A percentile compares a stretch with the other conserved stretches of the same genome.
These are phyloP conservation scores for Musa troglodytarum DNA, from an alignment of 176 grass and related monocot genomes.

Conservation along the genomic window DNA sequence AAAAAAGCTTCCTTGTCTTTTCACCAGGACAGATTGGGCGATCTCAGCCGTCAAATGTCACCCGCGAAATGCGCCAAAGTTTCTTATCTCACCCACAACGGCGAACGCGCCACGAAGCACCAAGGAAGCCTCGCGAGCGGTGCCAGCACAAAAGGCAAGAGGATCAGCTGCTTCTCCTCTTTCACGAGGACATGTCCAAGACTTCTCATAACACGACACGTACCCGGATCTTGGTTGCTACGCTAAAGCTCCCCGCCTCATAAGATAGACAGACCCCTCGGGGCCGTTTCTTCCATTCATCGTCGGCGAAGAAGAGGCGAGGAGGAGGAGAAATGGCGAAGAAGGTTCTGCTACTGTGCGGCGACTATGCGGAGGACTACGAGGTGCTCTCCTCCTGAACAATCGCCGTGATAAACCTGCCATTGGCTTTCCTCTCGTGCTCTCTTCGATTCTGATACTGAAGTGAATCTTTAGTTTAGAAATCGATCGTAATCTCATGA, in stretches of 20 bases:
- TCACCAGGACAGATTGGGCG: neutral
- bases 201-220: neutral
- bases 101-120: neutral
- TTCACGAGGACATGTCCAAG: neutral
- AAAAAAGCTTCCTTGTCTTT: too few relatives aligned
- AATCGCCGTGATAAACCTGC: neutral
- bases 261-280: too few relatives aligned
- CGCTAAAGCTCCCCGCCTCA: neutral
- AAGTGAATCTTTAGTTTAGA: neutral
- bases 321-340: slow-evolving; percentile 44
- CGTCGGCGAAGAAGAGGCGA: neutral
- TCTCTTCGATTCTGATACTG: neutral
- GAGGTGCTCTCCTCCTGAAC: slow-evolving; percentile 32
- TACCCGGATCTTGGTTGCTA: neutral
- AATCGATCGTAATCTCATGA: slow-evolving; percentile 5
- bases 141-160: neutral
- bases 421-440: neutral
- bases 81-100: neutral
- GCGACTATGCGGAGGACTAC: slow-evolving; percentile 89
- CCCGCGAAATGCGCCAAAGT: neutral
- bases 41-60: neutral
- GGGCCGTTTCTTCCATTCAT: neutral
- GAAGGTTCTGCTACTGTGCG: slow-evolving; percentile 78
- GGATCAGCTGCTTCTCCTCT: neutral
- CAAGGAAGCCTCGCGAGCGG: neutral